These are phyloP conservation scores for Amphirosellinia nigrospora DNA, from an alignment of 495 filamentous ascomycete species.

Conservation along the genomic window DNA sequence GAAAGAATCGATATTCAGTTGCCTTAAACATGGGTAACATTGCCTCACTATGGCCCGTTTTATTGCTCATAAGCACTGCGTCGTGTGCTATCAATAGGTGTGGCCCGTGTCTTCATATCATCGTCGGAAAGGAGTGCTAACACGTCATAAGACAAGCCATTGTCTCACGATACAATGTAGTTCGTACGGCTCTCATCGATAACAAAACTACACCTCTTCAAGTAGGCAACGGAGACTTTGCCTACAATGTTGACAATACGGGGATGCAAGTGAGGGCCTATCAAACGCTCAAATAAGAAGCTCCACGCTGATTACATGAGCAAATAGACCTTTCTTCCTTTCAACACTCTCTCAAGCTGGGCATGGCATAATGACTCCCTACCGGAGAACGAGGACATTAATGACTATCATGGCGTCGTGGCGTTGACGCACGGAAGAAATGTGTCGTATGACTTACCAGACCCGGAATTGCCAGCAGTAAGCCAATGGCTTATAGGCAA, in stretches of 20 bases:
- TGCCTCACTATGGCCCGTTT: neutral
- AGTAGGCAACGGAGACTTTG: constrained; percentile 62
- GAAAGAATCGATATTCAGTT: neutral
- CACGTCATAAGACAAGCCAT: neutral
- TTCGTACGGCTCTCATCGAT: constrained; percentile 25
- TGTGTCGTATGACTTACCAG: constrained; percentile 51
- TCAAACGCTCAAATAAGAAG: neutral
- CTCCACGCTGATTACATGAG: constrained; percentile 5
- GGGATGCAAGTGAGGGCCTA: constrained; percentile 45
- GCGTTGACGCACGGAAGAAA: constrained; percentile 49
- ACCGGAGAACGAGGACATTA: constrained; percentile 33
- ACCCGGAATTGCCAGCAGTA: constrained; percentile 43
- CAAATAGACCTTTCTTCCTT: constrained; percentile 57
- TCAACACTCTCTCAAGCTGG: constrained; percentile 55
- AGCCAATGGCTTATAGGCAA: constrained; percentile 53
- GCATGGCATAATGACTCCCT: constrained; percentile 53
- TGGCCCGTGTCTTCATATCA: neutral
- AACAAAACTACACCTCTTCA: constrained; percentile 53
- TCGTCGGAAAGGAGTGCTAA: neutral
- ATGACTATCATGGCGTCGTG: constrained; percentile 37
- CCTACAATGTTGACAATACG: constrained; percentile 60
- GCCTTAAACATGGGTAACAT: neutral
- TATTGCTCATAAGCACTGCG: neutral
- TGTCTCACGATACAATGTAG: constrained; percentile 16
- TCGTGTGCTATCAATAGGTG: constrained; percentile 16